phyloP scores from a whole-genome alignment of 1,284 basidiomycete genomes.

The Tilletia walkeri region DNA sequence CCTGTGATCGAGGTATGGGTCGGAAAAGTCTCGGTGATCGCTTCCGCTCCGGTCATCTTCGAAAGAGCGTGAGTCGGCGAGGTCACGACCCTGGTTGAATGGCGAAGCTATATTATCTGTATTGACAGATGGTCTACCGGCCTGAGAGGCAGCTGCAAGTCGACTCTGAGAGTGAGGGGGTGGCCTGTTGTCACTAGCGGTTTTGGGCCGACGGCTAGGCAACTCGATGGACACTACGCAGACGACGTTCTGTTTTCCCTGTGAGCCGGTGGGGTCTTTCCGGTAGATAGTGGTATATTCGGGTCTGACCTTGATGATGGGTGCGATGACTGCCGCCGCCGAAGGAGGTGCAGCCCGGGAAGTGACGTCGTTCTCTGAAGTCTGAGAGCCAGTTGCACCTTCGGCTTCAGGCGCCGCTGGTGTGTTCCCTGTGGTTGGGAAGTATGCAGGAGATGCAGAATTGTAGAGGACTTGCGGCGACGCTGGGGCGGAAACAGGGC shows the following conservation, averaged over 20 bases:
- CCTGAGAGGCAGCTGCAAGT: conserved; percentile 2
- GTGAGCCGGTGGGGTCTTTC: conserved; percentile 55
- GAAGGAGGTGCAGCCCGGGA: too few relatives aligned
- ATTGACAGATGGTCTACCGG: neutral
- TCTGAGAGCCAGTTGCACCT: too few relatives aligned
- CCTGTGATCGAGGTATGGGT: neutral
- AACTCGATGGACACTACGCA: conserved; percentile 87
- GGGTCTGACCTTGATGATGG: conserved; percentile 80
- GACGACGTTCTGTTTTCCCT: conserved; percentile 71
- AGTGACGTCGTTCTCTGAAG: too few relatives aligned
- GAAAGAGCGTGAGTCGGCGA: neutral
- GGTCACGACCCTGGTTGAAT: neutral
- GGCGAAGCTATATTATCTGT: neutral
- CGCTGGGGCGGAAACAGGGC: too few relatives aligned
- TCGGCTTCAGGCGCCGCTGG: too few relatives aligned
- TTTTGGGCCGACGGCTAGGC: conserved; percentile 66
- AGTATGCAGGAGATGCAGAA: too few relatives aligned
- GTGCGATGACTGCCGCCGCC: conserved; percentile 66
- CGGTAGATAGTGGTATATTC: conserved; percentile 80
- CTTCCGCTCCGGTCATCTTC: conserved; percentile 1
- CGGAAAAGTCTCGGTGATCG: neutral
- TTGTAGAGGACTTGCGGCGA: too few relatives aligned
- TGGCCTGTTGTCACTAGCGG: neutral
- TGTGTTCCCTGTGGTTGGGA: too few relatives aligned
- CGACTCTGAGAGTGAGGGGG: conserved; percentile 4